A percentile compares a stretch with the other conserved stretches of the same genome.
Evolutionary conservation across 2,329 filamentous ascomycete genomes (phyloP).

Genomic region (Aureobasidium mangrovei): DNA sequence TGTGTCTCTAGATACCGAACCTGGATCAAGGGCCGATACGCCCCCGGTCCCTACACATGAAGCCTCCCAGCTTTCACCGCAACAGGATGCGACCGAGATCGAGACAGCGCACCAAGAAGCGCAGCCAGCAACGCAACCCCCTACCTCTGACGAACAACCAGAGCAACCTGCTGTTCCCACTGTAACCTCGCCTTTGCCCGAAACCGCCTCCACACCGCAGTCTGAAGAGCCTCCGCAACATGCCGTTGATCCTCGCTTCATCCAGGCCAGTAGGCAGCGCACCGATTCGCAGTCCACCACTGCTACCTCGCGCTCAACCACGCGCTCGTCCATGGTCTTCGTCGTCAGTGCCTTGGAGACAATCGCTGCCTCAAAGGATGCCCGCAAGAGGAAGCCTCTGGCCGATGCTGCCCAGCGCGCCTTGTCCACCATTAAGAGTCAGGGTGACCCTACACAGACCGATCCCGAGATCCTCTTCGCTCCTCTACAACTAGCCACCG

Average conservation of each 20-base stretch:
- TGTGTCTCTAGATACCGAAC: not conserved
- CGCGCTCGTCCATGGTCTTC: constrained; percentile 90
- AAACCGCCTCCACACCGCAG: not conserved
- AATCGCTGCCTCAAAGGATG: constrained; percentile 87
- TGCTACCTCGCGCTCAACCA: constrained; percentile 42
- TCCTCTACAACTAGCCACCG: constrained; percentile 81
- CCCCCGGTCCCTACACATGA: constrained; percentile 1
- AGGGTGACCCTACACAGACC: constrained; percentile 69
- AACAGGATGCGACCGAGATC: not conserved
- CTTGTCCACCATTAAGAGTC: constrained; percentile 69
- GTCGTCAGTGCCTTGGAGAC: constrained; percentile 87
- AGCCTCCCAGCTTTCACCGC: not conserved
- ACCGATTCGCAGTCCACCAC: constrained; percentile 55
- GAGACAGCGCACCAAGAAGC: not conserved
- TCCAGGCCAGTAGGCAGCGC: constrained; percentile 33
- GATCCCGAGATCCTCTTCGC: constrained; percentile 88
- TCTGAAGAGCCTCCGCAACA: not conserved
- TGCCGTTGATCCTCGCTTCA: not conserved
- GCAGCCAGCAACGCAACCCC: not conserved
- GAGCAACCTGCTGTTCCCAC: not conserved
- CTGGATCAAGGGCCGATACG: not conserved
- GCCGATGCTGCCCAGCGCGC: constrained; percentile 74
- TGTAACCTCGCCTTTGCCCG: not conserved
- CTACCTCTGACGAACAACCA: not conserved
- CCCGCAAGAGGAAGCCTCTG: constrained; percentile 74